Conservation (phyloP, 2,329 filamentous ascomycete genomes). For the Colletotrichum musae region DNA sequence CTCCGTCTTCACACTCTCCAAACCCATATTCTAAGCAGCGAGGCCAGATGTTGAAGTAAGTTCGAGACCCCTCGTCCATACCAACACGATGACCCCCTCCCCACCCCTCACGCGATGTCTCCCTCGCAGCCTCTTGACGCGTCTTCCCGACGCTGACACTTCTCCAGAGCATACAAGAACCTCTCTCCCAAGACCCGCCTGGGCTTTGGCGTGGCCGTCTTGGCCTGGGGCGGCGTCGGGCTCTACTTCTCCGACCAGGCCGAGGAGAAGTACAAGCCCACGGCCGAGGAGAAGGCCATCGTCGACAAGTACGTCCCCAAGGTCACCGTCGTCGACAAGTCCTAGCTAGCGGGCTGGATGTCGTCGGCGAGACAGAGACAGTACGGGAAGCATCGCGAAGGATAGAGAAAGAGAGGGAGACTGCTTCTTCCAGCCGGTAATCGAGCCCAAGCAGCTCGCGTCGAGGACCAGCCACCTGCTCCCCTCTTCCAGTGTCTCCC, state of each 20-base stretch:
- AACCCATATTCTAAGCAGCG: background rate
- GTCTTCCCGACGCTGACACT: background rate
- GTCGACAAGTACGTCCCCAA: conserved; percentile 74
- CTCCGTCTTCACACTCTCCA: no score
- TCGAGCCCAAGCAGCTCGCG: no score
- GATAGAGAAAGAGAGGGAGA: no score
- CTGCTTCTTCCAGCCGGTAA: no score
- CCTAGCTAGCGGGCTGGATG: conserved; percentile 2
- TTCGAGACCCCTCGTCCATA: conserved; percentile 15
- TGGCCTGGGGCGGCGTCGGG: conserved; percentile 82
- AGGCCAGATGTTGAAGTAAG: conserved; percentile 39
- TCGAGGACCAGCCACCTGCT: no score
- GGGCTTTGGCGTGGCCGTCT: conserved; percentile 79
- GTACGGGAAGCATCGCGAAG: no score
- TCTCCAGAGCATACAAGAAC: conserved; percentile 76
- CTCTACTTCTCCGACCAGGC: conserved; percentile 81
- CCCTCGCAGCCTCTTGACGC: background rate
- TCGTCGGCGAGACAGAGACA: no score
- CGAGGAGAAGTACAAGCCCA: conserved; percentile 80
- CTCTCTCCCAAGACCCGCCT: conserved; percentile 80
- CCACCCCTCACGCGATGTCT: background rate
- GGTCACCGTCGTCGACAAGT: conserved; percentile 72
- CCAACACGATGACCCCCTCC: background rate
- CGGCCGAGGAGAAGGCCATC: conserved; percentile 79
- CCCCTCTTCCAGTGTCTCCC: no score